Base-by-base conservation (phyloP, 352 stramenopile genomes). In the Phytophthora meadii region DNA sequence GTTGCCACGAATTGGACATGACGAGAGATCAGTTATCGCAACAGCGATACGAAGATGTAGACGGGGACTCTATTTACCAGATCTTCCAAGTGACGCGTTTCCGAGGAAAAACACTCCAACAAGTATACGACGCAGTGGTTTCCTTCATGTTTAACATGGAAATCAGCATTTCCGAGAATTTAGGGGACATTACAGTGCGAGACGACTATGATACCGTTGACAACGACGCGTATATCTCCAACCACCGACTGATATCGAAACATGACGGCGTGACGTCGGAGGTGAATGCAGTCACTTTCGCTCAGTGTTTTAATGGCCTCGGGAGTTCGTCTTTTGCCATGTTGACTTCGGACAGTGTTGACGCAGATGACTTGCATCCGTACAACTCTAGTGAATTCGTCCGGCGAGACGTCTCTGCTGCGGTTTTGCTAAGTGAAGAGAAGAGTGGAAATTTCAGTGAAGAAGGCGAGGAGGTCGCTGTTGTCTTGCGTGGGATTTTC, bases 71-170 rank as follows among this genome's bases (percentile, higher is more conserved):
- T 17, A 61, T 51, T 17, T 66, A 55, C 14, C 45, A 59, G 1
- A 54, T 47, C 22, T 76, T 64, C 25, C 61, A 82, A 14, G 25
- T 81, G 24, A 57, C 59, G 7, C 74, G 70, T 14, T 84, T 87
- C 37, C 57, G 72, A 24, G 61, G 58, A 0, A 24, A 48, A 25
- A 78, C 67, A 5, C 50, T 82, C 24, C 66, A 72, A 15, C 59
- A 84, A 48, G 76, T 84, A 5, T 83, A 64, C 44, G 76, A 88
- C n/a, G 60, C 70, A 12, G 27, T 82, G 10, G 14, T 64, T 5
- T 71, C 57, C 12, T 79, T 72, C 57, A 55, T 74, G 25, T 37
- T 68, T 24, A 82, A 77, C 27, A 74, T 84, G 65, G 74, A 88
- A 48, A 82, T 83, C 54, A 73, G 46, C 27, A 73, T 84, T 19